Evolutionary conservation across 768 basidiomycete genomes (phyloP).

Genomic region (Boletus coccyginus): DNA sequence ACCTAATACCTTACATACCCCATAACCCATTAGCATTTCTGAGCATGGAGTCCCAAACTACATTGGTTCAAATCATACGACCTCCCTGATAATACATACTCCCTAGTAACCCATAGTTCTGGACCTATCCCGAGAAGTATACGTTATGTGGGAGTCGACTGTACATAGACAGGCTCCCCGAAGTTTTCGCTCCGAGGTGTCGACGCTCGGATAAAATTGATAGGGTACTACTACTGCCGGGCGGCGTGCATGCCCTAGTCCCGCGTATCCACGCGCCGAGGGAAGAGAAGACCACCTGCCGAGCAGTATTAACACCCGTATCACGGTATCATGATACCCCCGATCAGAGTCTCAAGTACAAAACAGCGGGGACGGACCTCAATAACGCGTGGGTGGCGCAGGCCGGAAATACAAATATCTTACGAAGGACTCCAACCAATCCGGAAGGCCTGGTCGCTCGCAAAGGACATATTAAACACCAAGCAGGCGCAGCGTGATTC

Average conservation of each 20-base stretch:
- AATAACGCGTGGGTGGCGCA: too few species aligned
- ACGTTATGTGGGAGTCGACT: too few species aligned
- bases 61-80: too few species aligned
- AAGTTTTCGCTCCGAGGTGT: slow-evolving; percentile 14
- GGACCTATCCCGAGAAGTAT: too few species aligned
- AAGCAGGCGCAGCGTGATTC: slow-evolving; percentile 4
- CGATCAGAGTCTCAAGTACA: not conserved
- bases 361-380: not conserved
- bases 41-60: too few species aligned
- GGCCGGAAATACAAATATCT: not conserved
- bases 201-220: not conserved
- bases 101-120: too few species aligned
- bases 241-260: not conserved
- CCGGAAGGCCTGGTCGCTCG: not conserved
- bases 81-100: too few species aligned
- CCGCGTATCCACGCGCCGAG: not conserved
- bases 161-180: not conserved
- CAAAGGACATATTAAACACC: slow-evolving; percentile 8
- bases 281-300: not conserved
- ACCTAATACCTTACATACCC: too few species aligned
- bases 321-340: too few species aligned
- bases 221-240: not conserved
- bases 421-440: not conserved
- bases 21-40: too few species aligned
- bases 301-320: not conserved